These are phyloP conservation scores for Hymenoscyphus salicellus DNA, from an alignment of 2,329 filamentous ascomycete genomes.

Conservation along the genomic window DNA sequence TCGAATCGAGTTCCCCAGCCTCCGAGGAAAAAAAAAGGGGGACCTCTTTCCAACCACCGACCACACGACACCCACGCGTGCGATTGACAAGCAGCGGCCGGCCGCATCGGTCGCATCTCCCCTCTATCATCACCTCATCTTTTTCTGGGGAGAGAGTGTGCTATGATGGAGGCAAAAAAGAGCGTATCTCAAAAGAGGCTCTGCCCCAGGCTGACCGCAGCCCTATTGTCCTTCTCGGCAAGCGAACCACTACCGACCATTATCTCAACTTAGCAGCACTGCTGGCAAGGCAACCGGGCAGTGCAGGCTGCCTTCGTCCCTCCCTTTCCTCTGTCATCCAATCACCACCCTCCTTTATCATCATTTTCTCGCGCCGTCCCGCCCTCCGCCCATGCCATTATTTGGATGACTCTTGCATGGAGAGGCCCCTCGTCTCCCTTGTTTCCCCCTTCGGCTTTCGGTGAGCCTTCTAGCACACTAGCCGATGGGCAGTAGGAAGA, in stretches of 20 bases:
- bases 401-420: slow-evolving; percentile 19
- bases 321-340: not conserved
- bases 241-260: slow-evolving; percentile 3
- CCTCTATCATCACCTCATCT: not conserved
- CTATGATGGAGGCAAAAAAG: not conserved
- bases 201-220: slow-evolving; percentile 16
- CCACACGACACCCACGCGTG: not conserved
- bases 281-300: slow-evolving; percentile 18
- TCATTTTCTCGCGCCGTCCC: slow-evolving; percentile 2
- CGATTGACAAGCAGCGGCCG: not conserved
- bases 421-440: slow-evolving; percentile 6
- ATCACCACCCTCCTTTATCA: not conserved
- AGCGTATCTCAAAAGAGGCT: slow-evolving; percentile 11
- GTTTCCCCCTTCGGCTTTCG: slow-evolving; percentile 13
- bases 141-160: not conserved
- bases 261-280: not conserved
- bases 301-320: slow-evolving; percentile 11
- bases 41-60: not conserved
- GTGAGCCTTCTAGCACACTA: not conserved
- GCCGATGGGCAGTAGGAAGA: slow-evolving; percentile 2
- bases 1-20: not conserved
- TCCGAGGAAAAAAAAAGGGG: not conserved
- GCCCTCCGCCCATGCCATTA: not conserved
- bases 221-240: not conserved
- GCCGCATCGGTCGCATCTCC: not conserved